Base-by-base conservation (phyloP, 495 filamentous ascomycete species). In the Choiromyces venosus region DNA sequence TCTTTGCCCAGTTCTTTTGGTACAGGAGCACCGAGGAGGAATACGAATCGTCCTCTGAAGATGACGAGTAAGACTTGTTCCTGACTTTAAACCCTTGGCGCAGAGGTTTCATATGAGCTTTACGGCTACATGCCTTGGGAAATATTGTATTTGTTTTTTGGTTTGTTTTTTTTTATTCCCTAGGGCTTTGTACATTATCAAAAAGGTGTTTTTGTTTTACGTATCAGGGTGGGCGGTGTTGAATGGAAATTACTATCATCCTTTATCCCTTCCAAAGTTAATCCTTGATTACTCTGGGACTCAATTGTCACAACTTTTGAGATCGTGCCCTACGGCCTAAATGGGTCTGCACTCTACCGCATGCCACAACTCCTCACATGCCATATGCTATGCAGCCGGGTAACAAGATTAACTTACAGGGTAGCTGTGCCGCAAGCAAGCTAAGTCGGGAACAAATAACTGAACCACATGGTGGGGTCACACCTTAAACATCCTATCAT, bases 1-100 rank as follows among this genome's bases (percentile, higher is more conserved):
- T 99, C 38, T 99, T 98, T 82, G 87, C 85, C 9, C 95, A 99
- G 80, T 99, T 97, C 79, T 97, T 96, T 83, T 79, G 93, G 79
- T 99, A 97, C 78, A 82, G 85, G 65, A 81, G 69, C 29, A 10
- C 71, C 3, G 73, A 85, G 72, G 73, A 76, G 33, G 76, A 72
- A 19, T 76, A 70, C 12, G 76, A 64, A 33, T 61, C 52, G 10
- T 61, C 52, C 52, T 61, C 52, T 10, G 79, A 81, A n/a, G 82
- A 81, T 56, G 64, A 56, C 29, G 2, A 19, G 65, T 66, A 73
- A 37, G 38, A n/a, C 33, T 67, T 21, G 19, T 36, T 38, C n/a
- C n/a, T n/a, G n/a, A n/a, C n/a, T 33, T 33, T 61, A 29, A 29
- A 33, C 12, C 6, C 52, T 16, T 33, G 52, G 52, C 10, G 52